Base-by-base conservation (phyloP, 1,284 basidiomycete species). In the Puccinia horiana region DNA sequence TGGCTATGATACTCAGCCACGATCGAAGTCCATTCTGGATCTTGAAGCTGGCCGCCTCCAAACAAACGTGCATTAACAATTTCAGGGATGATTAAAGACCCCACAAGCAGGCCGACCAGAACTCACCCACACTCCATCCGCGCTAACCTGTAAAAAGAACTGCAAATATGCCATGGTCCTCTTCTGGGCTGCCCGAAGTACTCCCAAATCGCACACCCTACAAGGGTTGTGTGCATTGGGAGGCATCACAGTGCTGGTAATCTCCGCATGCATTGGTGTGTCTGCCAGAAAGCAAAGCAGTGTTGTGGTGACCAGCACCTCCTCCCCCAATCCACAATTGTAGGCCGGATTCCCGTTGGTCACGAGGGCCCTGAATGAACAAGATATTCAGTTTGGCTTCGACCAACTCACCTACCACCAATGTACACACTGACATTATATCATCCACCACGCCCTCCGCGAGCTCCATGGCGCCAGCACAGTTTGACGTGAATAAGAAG, bases 351-450 rank as follows among this genome's bases (percentile, higher is more conserved):
- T n/a, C 1, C 63, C 56, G 9, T 58, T n/a, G 32, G 29, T 35
- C 29, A 8, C 14, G 6, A 11, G 6, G 11, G 5, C 5, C 14
- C 6, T 9, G 18, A 9, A 9, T n/a, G 44, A 8, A 47, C 8
- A 8, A 8, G 8, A 8, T 8, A 16, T 8, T 47, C 16, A 8
- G 44, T 47, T 47, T 16, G 16, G 44, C 8, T 16, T 47, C 16
- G 44, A 47, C 16, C 44, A 47, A n/a, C n/a, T n/a, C n/a, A n/a
- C n/a, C n/a, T n/a, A n/a, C n/a, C n/a, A n/a, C n/a, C n/a, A n/a
- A n/a, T n/a, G n/a, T n/a, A n/a, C n/a, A n/a, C n/a, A 75, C 72
- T 75, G 8, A 61, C 75, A 6, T 63, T 1, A 77, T 20, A 4
- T 77, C 32, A 18, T 23, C 14, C 5, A 65, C 56, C 8, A 77